Percentiles rank a stretch among this genome's conserved stretches.
phyloP scores from a whole-genome alignment of 805 yeast species.

The Saccharomyces kudriavzevii region DNA sequence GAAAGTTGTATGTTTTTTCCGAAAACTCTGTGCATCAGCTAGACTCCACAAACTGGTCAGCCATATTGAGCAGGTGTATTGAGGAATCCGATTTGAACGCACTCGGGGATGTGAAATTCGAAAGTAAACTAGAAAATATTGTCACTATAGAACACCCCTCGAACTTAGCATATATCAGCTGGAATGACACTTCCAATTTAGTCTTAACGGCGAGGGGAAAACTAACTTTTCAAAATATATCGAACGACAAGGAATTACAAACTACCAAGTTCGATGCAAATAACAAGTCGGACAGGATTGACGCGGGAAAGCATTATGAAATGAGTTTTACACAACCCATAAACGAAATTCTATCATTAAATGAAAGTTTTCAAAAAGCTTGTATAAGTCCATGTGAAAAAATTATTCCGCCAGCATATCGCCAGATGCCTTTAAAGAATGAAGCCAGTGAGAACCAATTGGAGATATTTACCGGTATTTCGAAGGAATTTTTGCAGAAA shows the following conservation, averaged over 20 bases:
- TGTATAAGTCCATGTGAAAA: slow-evolving; percentile 12
- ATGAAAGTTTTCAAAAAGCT: slow-evolving; percentile 9
- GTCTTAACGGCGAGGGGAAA: neutral
- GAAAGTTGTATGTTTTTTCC: slow-evolving; percentile 6
- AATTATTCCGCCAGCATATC: slow-evolving; percentile 16
- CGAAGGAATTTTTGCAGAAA: slow-evolving; percentile 16
- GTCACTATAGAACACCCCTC: neutral
- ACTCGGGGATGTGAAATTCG: slow-evolving; percentile 6
- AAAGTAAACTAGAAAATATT: slow-evolving; percentile 7
- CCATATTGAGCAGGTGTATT: slow-evolving; percentile 11
- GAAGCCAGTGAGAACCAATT: slow-evolving; percentile 24
- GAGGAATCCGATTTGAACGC: slow-evolving; percentile 12
- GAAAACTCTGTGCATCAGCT: slow-evolving; percentile 1
- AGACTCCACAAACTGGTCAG: slow-evolving; percentile 19
- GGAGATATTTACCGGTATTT: slow-evolving; percentile 16
- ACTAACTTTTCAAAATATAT: neutral
- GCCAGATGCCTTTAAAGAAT: slow-evolving; percentile 17
- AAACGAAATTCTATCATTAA: slow-evolving; percentile 14
- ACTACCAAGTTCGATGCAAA: neutral
- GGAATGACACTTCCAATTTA: neutral
- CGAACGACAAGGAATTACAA: neutral
- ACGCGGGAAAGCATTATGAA: slow-evolving; percentile 1
- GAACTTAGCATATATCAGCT: neutral
- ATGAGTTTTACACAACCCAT: slow-evolving; percentile 16
- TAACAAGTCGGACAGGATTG: neutral